Conservation (phyloP, 768 basidiomycete species). For the Lactarius vividus region DNA sequence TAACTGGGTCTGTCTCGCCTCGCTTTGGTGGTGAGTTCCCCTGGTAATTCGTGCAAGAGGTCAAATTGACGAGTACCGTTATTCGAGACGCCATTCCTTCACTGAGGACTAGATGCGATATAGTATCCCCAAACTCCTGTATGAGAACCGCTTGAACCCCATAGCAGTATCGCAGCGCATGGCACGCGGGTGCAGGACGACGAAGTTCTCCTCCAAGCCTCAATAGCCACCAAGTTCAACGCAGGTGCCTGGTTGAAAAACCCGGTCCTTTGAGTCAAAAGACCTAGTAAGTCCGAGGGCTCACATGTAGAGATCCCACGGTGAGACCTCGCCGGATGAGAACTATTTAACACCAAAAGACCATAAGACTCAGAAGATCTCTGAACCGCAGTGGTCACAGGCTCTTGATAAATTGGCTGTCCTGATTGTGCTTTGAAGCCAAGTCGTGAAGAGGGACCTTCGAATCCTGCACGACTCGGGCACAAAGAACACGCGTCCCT, state of each 20-base stretch:
- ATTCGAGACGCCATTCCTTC: not conserved
- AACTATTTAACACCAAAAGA: no score
- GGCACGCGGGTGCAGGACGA: not conserved
- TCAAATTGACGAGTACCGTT: not conserved
- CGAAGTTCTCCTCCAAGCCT: no score
- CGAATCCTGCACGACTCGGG: not conserved
- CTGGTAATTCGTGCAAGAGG: not conserved
- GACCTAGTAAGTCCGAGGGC: not conserved
- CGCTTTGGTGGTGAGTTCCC: not conserved
- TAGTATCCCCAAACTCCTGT: not conserved
- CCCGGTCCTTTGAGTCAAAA: not conserved
- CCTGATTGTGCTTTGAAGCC: not conserved
- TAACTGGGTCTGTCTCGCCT: not conserved
- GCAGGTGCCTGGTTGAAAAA: not conserved
- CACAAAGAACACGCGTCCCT: not conserved
- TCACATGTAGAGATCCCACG: not conserved
- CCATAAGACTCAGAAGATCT: no score
- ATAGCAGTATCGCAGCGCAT: not conserved
- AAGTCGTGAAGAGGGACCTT: not conserved
- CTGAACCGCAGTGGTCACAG: not conserved
- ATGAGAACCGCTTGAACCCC: not conserved
- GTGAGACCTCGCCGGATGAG: no score
- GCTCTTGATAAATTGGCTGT: not conserved
- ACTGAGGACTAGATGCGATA: not conserved
- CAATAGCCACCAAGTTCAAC: not conserved